Conservation (phyloP, 1,284 basidiomycete genomes). For the Naganishia sp. region DNA sequence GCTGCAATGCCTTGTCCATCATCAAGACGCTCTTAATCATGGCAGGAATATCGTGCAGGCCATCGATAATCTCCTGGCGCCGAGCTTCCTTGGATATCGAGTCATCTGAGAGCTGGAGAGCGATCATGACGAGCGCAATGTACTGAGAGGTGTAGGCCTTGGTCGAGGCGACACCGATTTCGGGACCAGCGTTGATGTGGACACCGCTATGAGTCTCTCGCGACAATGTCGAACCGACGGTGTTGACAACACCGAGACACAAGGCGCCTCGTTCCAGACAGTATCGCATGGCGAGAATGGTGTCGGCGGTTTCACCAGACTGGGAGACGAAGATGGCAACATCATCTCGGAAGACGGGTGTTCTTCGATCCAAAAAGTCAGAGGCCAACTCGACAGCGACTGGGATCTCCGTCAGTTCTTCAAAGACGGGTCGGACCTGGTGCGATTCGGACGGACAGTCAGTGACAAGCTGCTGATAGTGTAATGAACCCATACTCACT, state of each 20-base stretch:
- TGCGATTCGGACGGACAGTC: background rate
- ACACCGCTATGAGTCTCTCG: conserved; percentile 99
- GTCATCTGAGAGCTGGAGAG: conserved; percentile 94
- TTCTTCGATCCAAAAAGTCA: conserved; percentile 98
- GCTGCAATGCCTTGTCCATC: conserved; percentile 75
- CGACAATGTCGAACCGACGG: conserved; percentile 96
- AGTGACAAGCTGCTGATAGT: background rate
- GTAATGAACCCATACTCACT: conserved; percentile 42
- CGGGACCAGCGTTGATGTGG: conserved; percentile 98
- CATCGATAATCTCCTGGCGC: conserved; percentile 90
- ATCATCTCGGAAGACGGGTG: conserved; percentile 99
- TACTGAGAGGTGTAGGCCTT: conserved; percentile 99
- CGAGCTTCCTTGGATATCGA: conserved; percentile 88
- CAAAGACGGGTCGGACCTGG: conserved; percentile 91
- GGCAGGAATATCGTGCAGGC: conserved; percentile 81
- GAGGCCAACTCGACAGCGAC: conserved; percentile 96
- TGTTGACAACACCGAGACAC: conserved; percentile 93
- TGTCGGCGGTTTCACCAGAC: conserved; percentile 98
- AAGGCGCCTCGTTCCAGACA: conserved; percentile 95
- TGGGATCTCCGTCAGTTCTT: conserved; percentile 98
- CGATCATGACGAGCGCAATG: conserved; percentile 97
- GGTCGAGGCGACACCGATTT: conserved; percentile 99
- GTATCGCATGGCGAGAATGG: conserved; percentile 93
- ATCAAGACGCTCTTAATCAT: conserved; percentile 88
- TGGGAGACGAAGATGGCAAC: conserved; percentile 96